Base-by-base conservation (phyloP, 306 rosid species). In the Parietaria judaica region DNA sequence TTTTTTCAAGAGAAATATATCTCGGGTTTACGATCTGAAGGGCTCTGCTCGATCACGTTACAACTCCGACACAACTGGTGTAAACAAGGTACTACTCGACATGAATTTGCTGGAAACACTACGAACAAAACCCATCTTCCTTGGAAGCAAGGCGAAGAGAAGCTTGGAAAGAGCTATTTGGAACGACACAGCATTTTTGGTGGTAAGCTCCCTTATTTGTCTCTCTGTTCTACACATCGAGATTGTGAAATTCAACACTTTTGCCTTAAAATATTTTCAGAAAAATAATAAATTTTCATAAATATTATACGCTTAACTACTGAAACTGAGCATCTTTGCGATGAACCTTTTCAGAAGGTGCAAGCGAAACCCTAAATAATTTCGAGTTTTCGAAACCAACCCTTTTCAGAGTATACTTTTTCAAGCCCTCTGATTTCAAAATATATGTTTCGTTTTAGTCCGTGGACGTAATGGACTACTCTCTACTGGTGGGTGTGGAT, bases 31-130 rank as follows among this genome's bases (percentile, higher is more conserved):
- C 61, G 99, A 94, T 82, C 97, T 94, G 3, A 94, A 94, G 79
- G 99, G 99, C 55, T 94, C 99, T 39, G 83, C 89, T 58, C 88
- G 99, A 66, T 81, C 95, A n/a, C 83, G 99, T 60, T 94, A 89
- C 78, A 94, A 86, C 77, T 54, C 86, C 8, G 97, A 94, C 68
- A 76, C 99, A 60, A 72, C 79, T 1, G 99, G 96, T 54, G 66
- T 79, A 47, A 82, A 92, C 79, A 88, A 92, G 64, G 97, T 94
- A 36, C 80, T 89, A 83, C 73, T 94, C 7, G 99, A 94, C 78
- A 81, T 81, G 97, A 94, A 94, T 74, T 74, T 94, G 85, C 66
- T 94, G 67, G 99, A 94, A 80, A 43, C 97, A 16, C 62, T 94
- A 59, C 78, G 95, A 61, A 86, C 99, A 11, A 81, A 86, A 56